Base-by-base conservation (phyloP, 164 flowering plant genomes). In the Tetrastigma voinierianum region DNA sequence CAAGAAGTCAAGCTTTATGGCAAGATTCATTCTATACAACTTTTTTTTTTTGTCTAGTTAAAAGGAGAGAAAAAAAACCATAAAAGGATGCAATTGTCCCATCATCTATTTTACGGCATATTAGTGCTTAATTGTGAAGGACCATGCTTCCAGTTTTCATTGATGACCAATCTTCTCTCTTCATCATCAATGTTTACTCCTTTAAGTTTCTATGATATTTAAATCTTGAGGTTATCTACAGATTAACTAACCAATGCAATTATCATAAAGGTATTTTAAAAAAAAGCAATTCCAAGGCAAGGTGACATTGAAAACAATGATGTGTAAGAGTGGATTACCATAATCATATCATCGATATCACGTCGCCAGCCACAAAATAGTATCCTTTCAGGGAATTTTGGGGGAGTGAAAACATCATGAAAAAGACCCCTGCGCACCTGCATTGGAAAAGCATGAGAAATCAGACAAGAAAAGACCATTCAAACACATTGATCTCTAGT, bases 341-440 rank as follows among this genome's bases (percentile, higher is more conserved):
- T 77, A 24, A 93, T 90, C 98, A 90, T 93, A 71, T 90, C 98
- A 78, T 93, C 90, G 65, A 93, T 89, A 76, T 93, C 98, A 43
- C 96, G 96, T 20, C 98, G 90, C 98, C 98, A 93, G 55, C 98
- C 98, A 83, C 96, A 89, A 65, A 93, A 90, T 13, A 93, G 76
- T 65, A 93, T 88, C 79, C 82, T 90, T 75, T 90, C 98, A 9
- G 98, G 98, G 80, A 79, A 93, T 68, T 93, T 93, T 47, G 87
- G 86, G 75, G 88, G 87, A 45, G 81, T 83, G 46, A 57, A 53
- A 19, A 55, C 58, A 64, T 72, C 81, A 12, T 86, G 95, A 62
- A 74, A 85, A 61, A 24, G 51, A 44, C 85, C 84, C 20, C 62
- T 70, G 6, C 60, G 83, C 23, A 90, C 81, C 98, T 93, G 87